Evolutionary conservation across 345 rosid genomes (phyloP), one percentile per base, ranked within the genome.

Genomic region (Acer yangbiense): DNA sequence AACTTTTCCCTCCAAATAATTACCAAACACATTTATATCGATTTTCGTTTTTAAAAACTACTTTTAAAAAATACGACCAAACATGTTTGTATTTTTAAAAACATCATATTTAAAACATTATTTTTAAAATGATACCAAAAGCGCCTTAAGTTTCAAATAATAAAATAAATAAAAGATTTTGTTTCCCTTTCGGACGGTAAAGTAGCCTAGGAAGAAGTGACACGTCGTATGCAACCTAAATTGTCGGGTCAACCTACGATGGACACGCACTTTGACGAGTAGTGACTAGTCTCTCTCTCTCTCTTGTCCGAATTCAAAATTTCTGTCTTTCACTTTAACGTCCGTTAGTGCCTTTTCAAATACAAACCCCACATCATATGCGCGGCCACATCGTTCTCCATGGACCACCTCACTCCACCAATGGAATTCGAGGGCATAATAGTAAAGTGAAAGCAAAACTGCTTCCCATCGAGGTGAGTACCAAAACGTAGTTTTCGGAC

Each of bases 301-400:
- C 14, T 21, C 23, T 62, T 23, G 23, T 63, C 17, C n/a, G 6
- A 1, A 25, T 29, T 16, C n/a, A 32, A 25, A 25, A 46, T 27
- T 39, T 67, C 54, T 41, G 78, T 76, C 72, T 55, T 55, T 39
- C 57, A 55, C 41, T 54, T 9, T 12, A 9, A 54, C 43, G 57
- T 67, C 78, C 11, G 11, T 16, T 35, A 3, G 4, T 4, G 9
- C 23, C 14, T 66, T 54, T 13, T 32, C 2, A 35, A 39, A 39
- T 20, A 20, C 60, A 11, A 44, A 35, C 14, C 65, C 21, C 39
- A 35, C 39, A 5, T 35, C 6, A 35, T 35, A 6, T 35, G 6
- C 39, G 39, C 39, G 32, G 32, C 39, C 5, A 29, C 72, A 29
- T 27, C n/a, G 11, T 64, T 14, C 68, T 9, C 21, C 5, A 14